phyloP scores from a whole-genome alignment of 768 basidiomycete species.

The Leccinum longicurvipes region DNA sequence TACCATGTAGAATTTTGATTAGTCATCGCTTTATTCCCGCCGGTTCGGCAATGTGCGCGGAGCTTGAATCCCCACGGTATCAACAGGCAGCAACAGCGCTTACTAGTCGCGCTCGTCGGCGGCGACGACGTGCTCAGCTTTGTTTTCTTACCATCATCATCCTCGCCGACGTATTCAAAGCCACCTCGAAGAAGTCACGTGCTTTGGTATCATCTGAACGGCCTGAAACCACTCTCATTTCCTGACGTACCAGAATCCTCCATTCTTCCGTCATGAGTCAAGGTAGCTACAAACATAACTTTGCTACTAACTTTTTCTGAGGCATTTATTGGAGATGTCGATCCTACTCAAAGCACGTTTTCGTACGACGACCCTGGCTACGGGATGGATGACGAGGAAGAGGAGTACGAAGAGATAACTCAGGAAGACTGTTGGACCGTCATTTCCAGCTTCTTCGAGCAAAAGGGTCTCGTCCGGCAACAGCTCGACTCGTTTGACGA shows the following conservation, averaged over 20 bases:
- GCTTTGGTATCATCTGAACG: not conserved
- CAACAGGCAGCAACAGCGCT: slow-evolving; percentile 30
- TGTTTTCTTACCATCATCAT: slow-evolving; percentile 14
- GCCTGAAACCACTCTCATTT: not conserved
- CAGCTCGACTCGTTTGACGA: slow-evolving; percentile 98
- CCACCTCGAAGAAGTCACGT: not conserved
- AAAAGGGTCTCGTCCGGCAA: slow-evolving; percentile 96
- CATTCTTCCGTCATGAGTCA: slow-evolving; percentile 25
- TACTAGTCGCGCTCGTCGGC: slow-evolving; percentile 21
- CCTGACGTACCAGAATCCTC: not conserved
- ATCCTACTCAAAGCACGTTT: slow-evolving; percentile 44
- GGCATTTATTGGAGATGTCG: slow-evolving; percentile 42
- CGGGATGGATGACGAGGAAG: slow-evolving; percentile 51
- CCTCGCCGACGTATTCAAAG: not conserved
- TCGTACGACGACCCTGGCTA: slow-evolving; percentile 60
- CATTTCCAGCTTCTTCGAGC: slow-evolving; percentile 94
- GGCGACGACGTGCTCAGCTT: slow-evolving; percentile 17
- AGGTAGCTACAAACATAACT: slow-evolving; percentile 26
- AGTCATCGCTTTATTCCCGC: slow-evolving; percentile 5
- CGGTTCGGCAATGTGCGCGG: slow-evolving; percentile 4
- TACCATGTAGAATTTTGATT: slow-evolving; percentile 2
- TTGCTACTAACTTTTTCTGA: slow-evolving; percentile 31
- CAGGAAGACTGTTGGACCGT: slow-evolving; percentile 96
- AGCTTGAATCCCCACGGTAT: slow-evolving; percentile 7
- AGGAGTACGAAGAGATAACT: slow-evolving; percentile 74